A percentile compares a stretch with the other conserved stretches of the same genome.
These are phyloP conservation scores for Poronia punctata DNA, from an alignment of 495 filamentous ascomycete genomes.

Conservation along the genomic window DNA sequence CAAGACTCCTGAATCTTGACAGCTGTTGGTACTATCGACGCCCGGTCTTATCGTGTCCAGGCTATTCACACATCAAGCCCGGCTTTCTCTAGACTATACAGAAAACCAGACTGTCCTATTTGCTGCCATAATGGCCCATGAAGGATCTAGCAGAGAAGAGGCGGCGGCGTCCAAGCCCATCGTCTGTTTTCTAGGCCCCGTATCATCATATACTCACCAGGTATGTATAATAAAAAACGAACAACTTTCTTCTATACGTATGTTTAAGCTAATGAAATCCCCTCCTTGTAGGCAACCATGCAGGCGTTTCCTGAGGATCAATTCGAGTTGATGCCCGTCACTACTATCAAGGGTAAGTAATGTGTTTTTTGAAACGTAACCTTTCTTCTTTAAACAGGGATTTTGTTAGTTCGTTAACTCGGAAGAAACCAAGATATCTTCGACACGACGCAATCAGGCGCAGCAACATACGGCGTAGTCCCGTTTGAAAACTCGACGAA, in stretches of 20 bases:
- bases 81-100: neutral
- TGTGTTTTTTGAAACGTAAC: neutral
- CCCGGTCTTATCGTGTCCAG: too few relatives aligned
- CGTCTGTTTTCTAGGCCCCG: slow-evolving; percentile 80
- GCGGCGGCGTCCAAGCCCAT: slow-evolving; percentile 18
- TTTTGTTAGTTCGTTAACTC: slow-evolving; percentile 3
- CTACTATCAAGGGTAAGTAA: slow-evolving; percentile 53
- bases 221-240: too few relatives aligned
- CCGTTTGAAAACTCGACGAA: slow-evolving; percentile 96
- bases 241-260: too few relatives aligned
- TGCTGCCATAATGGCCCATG: slow-evolving; percentile 6
- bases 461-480: slow-evolving; percentile 66
- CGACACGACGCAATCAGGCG: slow-evolving; percentile 58
- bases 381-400: neutral
- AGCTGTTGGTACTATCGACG: too few relatives aligned
- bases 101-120: too few relatives aligned
- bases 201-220: slow-evolving; percentile 87
- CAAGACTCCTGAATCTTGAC: too few relatives aligned
- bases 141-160: slow-evolving; percentile 2
- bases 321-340: slow-evolving; percentile 50
- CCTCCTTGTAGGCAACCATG: slow-evolving; percentile 66
- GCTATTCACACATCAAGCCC: too few relatives aligned
- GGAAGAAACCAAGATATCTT: slow-evolving; percentile 66
- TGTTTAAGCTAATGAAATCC: too few relatives aligned
- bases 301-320: slow-evolving; percentile 50